phyloP scores from a whole-genome alignment of 345 rosid species.

The Pugionium dolabratum region DNA sequence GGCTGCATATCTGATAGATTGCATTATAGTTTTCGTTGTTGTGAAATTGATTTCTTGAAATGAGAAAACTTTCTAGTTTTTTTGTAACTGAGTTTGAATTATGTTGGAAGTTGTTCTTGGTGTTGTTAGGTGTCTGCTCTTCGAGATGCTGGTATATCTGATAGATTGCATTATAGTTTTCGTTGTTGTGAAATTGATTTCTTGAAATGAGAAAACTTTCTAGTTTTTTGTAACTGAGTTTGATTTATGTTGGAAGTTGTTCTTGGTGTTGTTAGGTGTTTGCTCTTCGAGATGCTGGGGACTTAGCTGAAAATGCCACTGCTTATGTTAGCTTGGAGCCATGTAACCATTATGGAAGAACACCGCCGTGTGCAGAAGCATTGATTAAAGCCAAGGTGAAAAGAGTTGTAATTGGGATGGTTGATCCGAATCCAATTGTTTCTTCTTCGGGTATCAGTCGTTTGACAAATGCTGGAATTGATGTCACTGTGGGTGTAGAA shows the following conservation, averaged over 20 bases:
- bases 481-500: constrained; percentile 67
- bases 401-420: constrained; percentile 77
- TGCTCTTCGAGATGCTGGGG: constrained; percentile 83
- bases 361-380: constrained; percentile 89
- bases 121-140: constrained; percentile 81
- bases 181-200: no score
- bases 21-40: no score
- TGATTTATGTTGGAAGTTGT: constrained; percentile 10
- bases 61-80: neutral
- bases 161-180: no score
- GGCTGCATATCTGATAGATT: no score
- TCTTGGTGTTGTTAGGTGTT: constrained; percentile 53
- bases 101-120: constrained; percentile 9
- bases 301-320: constrained; percentile 73
- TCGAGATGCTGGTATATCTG: constrained; percentile 78
- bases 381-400: constrained; percentile 78
- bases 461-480: constrained; percentile 66
- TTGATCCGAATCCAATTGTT: constrained; percentile 92
- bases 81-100: constrained; percentile 18
- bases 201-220: no score
- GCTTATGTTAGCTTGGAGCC: constrained; percentile 95
- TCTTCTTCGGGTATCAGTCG: constrained; percentile 68
- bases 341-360: constrained; percentile 87
- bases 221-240: constrained; percentile 6
- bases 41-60: no score